These are phyloP conservation scores for Moesziomyces aphidis DNA, from an alignment of 1,284 basidiomycete genomes.

Conservation along the genomic window DNA sequence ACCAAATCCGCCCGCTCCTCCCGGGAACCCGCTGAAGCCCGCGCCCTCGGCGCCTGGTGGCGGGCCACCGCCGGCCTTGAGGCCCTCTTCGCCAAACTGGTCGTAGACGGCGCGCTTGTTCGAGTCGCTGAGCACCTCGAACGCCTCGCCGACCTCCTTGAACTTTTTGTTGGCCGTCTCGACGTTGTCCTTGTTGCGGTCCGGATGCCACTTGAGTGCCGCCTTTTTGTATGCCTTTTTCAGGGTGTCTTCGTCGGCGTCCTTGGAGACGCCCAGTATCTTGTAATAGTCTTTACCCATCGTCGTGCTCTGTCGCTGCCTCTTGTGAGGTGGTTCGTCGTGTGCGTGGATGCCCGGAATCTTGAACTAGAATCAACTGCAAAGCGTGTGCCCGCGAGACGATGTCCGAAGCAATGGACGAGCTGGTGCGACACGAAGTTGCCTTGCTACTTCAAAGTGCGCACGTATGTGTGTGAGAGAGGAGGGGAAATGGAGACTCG, in stretches of 20 bases:
- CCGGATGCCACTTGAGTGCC: slow-evolving; percentile 90
- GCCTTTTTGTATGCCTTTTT: slow-evolving; percentile 67
- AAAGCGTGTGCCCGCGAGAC: slow-evolving; percentile 1
- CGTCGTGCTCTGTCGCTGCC: slow-evolving; percentile 15
- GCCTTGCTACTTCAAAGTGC: too few species aligned
- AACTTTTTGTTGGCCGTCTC: slow-evolving; percentile 87
- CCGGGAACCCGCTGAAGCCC: slow-evolving; percentile 22
- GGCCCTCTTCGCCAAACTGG: slow-evolving; percentile 94
- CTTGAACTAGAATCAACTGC: background rate
- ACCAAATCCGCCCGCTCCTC: slow-evolving; percentile 5
- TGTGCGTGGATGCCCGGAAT: slow-evolving; percentile 8
- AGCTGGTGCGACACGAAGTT: background rate
- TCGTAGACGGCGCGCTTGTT: slow-evolving; percentile 94
- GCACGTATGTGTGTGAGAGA: too few species aligned
- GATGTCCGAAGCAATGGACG: background rate
- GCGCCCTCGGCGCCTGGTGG: slow-evolving; percentile 63
- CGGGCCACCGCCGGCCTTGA: slow-evolving; percentile 75
- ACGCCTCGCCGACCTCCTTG: slow-evolving; percentile 96
- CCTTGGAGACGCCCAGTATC: slow-evolving; percentile 63
- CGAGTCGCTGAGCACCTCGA: slow-evolving; percentile 93
- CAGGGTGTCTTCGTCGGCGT: slow-evolving; percentile 63
- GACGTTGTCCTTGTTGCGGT: slow-evolving; percentile 81
- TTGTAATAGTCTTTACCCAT: slow-evolving; percentile 68
- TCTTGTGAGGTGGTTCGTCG: slow-evolving; percentile 26
- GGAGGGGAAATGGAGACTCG: too few species aligned